Conservation (phyloP, 2,329 filamentous ascomycete genomes). For the Fusarium continuum region DNA sequence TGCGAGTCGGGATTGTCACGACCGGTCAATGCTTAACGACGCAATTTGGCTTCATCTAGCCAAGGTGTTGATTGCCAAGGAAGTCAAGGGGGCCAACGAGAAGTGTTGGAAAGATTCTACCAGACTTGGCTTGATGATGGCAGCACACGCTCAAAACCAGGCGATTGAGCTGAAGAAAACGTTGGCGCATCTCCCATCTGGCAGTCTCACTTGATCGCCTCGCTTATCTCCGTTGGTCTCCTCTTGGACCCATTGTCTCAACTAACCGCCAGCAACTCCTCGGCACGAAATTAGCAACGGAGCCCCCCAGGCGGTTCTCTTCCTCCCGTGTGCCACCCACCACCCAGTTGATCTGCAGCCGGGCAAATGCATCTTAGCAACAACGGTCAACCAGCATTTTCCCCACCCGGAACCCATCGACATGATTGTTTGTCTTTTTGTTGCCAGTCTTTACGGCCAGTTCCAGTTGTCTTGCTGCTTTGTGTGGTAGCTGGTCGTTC, state of each 20-base stretch:
- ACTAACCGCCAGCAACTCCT: constrained; percentile 24
- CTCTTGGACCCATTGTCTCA: constrained; percentile 8
- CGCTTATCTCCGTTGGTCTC: constrained; percentile 30
- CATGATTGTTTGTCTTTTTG: constrained; percentile 26
- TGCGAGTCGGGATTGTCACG: not conserved
- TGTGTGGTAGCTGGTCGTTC: not conserved
- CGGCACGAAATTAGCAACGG: constrained; percentile 31
- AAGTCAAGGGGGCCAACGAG: not conserved
- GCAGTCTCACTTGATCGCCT: constrained; percentile 29
- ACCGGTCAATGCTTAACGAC: not conserved
- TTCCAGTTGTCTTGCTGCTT: constrained; percentile 19
- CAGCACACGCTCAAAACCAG: not conserved
- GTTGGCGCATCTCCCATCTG: constrained; percentile 2
- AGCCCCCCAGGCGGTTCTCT: constrained; percentile 26
- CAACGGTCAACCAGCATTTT: constrained; percentile 33
- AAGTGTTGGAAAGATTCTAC: not conserved
- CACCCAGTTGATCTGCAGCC: constrained; percentile 39
- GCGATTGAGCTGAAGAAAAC: not conserved
- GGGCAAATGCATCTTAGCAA: constrained; percentile 34
- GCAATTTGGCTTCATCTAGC: constrained; percentile 10
- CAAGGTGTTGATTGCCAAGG: not conserved
- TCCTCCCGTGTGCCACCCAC: constrained; percentile 39
- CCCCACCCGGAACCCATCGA: constrained; percentile 35
- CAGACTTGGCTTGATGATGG: constrained; percentile 9
- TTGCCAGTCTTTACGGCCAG: constrained; percentile 1